Evolutionary conservation across 31 red algal genomes (phyloP).

Genomic region (Asparagopsis taxiformis): DNA sequence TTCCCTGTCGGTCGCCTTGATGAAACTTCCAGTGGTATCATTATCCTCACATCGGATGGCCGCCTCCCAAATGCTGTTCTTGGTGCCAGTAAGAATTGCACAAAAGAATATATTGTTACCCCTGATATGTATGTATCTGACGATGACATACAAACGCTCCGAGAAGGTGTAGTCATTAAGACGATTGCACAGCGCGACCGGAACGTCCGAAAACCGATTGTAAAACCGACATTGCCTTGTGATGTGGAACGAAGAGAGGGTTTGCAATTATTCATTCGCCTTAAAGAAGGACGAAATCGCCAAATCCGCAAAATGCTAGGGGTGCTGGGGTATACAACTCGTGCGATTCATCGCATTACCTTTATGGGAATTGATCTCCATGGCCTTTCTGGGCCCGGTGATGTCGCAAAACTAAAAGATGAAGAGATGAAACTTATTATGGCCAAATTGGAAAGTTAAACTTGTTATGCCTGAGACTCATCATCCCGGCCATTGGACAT

Average conservation of each 20-base stretch:
- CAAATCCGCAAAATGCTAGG: conserved; percentile 91
- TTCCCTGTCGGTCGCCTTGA: conserved; percentile 83
- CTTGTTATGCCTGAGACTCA: too few relatives aligned
- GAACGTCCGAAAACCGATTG: conserved; percentile 1
- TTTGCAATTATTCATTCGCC: conserved; percentile 26
- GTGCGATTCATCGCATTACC: conserved; percentile 65
- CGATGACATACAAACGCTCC: conserved; percentile 49
- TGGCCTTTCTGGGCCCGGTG: conserved; percentile 39
- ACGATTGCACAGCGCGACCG: conserved; percentile 39
- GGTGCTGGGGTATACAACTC: conserved; percentile 57
- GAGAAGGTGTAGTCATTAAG: conserved; percentile 65
- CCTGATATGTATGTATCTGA: conserved; percentile 44
- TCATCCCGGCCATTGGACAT: too few relatives aligned
- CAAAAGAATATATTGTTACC: conserved; percentile 68
- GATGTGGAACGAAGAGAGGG: conserved; percentile 22
- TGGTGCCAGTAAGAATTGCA: conserved; percentile 15
- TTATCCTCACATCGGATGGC: conserved; percentile 80
- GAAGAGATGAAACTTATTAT: conserved; percentile 57
- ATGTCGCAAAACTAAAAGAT: conserved; percentile 14
- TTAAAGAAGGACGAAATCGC: conserved; percentile 75
- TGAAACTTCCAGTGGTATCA: conserved; percentile 67
- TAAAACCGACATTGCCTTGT: conserved; percentile 63
- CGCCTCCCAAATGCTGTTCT: conserved; percentile 70
- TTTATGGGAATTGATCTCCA: conserved; percentile 73
- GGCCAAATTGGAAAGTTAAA: neutral